phyloP scores from a whole-genome alignment of 2,329 filamentous ascomycete species.

The Pseudocercospora pini-densiflorae region DNA sequence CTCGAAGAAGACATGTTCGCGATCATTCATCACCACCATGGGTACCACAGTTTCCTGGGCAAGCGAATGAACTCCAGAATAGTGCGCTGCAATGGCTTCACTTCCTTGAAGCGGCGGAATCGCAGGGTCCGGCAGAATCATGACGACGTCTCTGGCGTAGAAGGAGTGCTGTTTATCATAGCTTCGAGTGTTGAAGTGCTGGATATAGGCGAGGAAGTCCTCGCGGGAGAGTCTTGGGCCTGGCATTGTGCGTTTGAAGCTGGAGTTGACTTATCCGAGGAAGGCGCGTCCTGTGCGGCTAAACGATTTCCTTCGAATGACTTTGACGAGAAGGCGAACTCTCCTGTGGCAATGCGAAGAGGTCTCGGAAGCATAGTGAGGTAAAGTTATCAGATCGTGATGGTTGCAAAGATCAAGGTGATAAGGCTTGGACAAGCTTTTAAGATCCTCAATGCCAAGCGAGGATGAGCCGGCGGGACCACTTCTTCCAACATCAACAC shows the following conservation, averaged over 20 bases:
- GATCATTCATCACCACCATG: conserved; percentile 18
- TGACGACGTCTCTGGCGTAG: conserved; percentile 11
- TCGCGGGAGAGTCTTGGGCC: conserved; percentile 7
- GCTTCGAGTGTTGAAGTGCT: conserved; percentile 19
- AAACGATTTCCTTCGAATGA: not conserved
- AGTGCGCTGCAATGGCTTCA: conserved; percentile 15
- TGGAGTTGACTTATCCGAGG: not conserved
- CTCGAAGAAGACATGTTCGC: conserved; percentile 17
- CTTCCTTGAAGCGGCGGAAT: conserved; percentile 10
- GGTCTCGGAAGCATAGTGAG: not conserved
- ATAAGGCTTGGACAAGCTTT: not conserved
- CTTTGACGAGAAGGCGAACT: not conserved
- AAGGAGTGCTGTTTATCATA: conserved; percentile 19
- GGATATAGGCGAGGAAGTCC: conserved; percentile 16
- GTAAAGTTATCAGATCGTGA: not conserved
- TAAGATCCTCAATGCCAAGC: not conserved
- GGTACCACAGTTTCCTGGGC: conserved; percentile 16
- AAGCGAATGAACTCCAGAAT: conserved; percentile 14
- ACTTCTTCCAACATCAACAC: not conserved
- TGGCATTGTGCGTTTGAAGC: not conserved
- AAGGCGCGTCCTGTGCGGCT: not conserved
- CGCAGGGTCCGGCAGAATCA: conserved; percentile 16
- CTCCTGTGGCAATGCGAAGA: not conserved
- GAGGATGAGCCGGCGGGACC: not conserved
- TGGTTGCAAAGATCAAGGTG: not conserved